Evolutionary conservation across 805 yeast species (phyloP).

Genomic region (Kazachstania bromeliacearum): DNA sequence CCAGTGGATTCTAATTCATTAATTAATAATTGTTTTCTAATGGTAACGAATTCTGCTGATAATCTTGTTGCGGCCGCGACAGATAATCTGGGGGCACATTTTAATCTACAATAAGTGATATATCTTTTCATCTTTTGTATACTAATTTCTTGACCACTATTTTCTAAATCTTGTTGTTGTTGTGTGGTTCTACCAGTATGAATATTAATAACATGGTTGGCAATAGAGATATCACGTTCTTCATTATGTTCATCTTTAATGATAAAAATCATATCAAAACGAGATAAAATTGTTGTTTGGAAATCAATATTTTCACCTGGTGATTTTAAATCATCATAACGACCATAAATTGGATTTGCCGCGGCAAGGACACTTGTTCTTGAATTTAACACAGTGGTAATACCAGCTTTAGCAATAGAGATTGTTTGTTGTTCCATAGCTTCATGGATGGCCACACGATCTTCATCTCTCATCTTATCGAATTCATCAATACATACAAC

Average conservation of each 20-base stretch:
- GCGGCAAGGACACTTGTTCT: slow-evolving; percentile 96
- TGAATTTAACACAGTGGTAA: slow-evolving; percentile 91
- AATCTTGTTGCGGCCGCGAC: slow-evolving; percentile 84
- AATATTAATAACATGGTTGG: slow-evolving; percentile 88
- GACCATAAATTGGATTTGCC: slow-evolving; percentile 94
- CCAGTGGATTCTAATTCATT: slow-evolving; percentile 71
- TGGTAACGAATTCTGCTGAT: slow-evolving; percentile 85
- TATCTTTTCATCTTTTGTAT: slow-evolving; percentile 86
- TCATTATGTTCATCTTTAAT: slow-evolving; percentile 93
- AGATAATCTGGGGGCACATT: slow-evolving; percentile 87
- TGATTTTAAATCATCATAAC: slow-evolving; percentile 90
- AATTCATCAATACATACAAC: slow-evolving; percentile 98
- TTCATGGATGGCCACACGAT: slow-evolving; percentile 97
- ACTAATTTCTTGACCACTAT: slow-evolving; percentile 69
- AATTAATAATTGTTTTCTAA: slow-evolving; percentile 71
- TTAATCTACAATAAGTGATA: slow-evolving; percentile 78
- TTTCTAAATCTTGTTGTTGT: slow-evolving; percentile 40
- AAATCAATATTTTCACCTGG: slow-evolving; percentile 98
- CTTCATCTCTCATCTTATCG: slow-evolving; percentile 98
- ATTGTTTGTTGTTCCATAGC: slow-evolving; percentile 99
- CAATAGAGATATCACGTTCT: slow-evolving; percentile 76
- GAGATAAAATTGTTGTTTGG: slow-evolving; percentile 91
- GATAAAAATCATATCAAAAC: slow-evolving; percentile 97
- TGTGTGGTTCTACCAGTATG: slow-evolving; percentile 65
- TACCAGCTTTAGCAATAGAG: slow-evolving; percentile 98